phyloP scores from a whole-genome alignment of 352 stramenopile genomes.

The Phytophthora fragariae region DNA sequence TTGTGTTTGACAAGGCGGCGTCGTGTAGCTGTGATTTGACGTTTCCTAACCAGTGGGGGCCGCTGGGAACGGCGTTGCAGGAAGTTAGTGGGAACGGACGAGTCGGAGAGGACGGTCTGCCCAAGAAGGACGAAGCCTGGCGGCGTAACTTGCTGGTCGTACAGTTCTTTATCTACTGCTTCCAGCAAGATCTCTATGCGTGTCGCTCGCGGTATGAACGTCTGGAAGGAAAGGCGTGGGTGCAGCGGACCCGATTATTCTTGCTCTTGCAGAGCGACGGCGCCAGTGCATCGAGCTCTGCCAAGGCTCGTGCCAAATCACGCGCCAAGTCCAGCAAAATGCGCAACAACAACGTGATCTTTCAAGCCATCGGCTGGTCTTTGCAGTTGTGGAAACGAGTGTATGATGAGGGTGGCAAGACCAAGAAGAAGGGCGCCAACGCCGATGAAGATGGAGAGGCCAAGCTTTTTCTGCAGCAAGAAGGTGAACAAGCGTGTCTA shows the following conservation, averaged over 20 bases:
- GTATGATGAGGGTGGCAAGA: constrained; percentile 52
- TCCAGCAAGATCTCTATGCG: constrained; percentile 70
- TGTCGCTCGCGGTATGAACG: constrained; percentile 62
- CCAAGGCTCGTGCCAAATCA: constrained; percentile 45
- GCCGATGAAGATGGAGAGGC: constrained; percentile 1
- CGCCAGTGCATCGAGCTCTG: constrained; percentile 24
- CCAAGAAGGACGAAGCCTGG: constrained; percentile 61
- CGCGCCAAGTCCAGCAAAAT: constrained; percentile 55
- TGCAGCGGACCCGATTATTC: constrained; percentile 70
- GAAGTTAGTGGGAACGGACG: constrained; percentile 55
- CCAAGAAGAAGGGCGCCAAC: constrained; percentile 37
- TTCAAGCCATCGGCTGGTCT: constrained; percentile 59
- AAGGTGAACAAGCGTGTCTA: constrained; percentile 72
- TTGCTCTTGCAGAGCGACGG: constrained; percentile 60
- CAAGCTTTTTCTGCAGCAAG: constrained; percentile 44
- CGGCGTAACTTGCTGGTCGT: constrained; percentile 76
- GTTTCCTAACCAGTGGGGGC: constrained; percentile 80
- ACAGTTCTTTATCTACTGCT: constrained; percentile 87
- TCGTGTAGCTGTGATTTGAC: constrained; percentile 66
- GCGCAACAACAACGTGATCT: constrained; percentile 74
- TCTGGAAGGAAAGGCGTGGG: constrained; percentile 58
- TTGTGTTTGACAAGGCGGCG: constrained; percentile 80
- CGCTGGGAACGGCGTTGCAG: constrained; percentile 63
- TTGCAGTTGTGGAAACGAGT: constrained; percentile 76
- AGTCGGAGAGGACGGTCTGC: constrained; percentile 37